Conservation (phyloP, 306 rosid genomes). For the Argentina anserina region DNA sequence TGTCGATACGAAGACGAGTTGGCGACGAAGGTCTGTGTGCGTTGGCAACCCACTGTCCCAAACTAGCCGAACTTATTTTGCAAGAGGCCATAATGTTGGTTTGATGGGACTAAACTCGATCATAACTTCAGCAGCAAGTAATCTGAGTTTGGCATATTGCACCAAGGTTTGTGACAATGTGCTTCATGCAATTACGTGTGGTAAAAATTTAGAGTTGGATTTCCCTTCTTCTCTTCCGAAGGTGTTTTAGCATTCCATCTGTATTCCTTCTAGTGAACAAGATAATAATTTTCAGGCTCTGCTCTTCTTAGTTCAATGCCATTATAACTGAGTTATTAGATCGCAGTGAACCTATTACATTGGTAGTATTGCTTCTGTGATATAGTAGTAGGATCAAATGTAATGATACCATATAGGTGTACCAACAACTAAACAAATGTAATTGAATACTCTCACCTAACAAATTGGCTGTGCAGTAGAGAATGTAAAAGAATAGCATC, state of each 20-base stretch:
- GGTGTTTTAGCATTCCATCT: too few species aligned
- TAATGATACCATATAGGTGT: conserved; percentile 22
- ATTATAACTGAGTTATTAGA: too few species aligned
- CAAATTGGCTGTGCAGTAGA: conserved; percentile 9
- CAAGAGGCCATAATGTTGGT: conserved; percentile 5
- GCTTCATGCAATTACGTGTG: conserved; percentile 21
- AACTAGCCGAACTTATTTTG: background rate
- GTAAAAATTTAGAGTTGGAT: too few species aligned
- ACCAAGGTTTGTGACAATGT: conserved; percentile 13
- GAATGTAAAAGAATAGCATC: conserved; percentile 5
- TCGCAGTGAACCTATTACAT: too few species aligned
- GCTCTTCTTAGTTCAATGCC: too few species aligned
- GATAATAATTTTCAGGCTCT: too few species aligned
- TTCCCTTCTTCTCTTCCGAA: too few species aligned
- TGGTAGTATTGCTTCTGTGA: too few species aligned
- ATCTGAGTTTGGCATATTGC: conserved; percentile 19
- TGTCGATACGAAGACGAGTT: background rate
- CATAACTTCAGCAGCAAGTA: background rate
- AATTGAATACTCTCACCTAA: conserved; percentile 11
- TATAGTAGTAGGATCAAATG: conserved; percentile 28
- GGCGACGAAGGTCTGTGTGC: conserved; percentile 13
- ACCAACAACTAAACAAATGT: conserved; percentile 33
- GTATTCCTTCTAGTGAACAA: too few species aligned
- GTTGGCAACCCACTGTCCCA: conserved; percentile 10
- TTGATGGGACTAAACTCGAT: conserved; percentile 13